Conservation (phyloP, 2,329 filamentous ascomycete genomes). For the Endoconidiophora laricicola region DNA sequence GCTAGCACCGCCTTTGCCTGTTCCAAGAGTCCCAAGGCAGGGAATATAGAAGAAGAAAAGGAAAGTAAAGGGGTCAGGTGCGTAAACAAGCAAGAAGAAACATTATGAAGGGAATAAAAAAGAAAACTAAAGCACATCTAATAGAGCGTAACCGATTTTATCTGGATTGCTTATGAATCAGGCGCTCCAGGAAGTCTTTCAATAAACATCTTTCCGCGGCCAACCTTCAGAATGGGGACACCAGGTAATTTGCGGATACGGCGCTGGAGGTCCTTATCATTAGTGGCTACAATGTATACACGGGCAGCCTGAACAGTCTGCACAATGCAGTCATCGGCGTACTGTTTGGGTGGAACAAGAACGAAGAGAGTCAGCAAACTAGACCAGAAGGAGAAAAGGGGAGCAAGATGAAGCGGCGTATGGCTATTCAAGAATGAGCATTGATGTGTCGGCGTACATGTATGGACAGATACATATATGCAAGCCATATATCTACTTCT, state of each 20-base stretch:
- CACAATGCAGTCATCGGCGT: slow-evolving; percentile 71
- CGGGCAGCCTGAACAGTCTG: slow-evolving; percentile 57
- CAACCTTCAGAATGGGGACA: slow-evolving; percentile 64
- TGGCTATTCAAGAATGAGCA: too few species aligned
- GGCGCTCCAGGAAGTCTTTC: slow-evolving; percentile 78
- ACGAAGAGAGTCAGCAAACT: background rate
- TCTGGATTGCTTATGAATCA: slow-evolving; percentile 26
- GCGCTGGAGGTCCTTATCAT: slow-evolving; percentile 66
- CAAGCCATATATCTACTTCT: too few species aligned
- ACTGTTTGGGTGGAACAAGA: slow-evolving; percentile 18
- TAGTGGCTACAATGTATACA: slow-evolving; percentile 64
- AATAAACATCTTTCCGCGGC: slow-evolving; percentile 82
- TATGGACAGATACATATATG: background rate
- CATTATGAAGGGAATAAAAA: background rate
- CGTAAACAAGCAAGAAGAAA: background rate
- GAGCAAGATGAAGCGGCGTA: background rate
- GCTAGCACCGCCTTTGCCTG: too few species aligned
- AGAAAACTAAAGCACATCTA: too few species aligned
- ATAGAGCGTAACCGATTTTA: background rate
- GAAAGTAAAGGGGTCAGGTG: too few species aligned
- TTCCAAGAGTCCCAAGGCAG: too few species aligned
- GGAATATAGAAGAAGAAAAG: background rate
- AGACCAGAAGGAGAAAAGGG: background rate
- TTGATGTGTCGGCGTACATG: too few species aligned
- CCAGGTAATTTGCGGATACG: slow-evolving; percentile 56